Base-by-base conservation (phyloP, 805 yeast genomes). In the Saccharomyces eubayanus region DNA sequence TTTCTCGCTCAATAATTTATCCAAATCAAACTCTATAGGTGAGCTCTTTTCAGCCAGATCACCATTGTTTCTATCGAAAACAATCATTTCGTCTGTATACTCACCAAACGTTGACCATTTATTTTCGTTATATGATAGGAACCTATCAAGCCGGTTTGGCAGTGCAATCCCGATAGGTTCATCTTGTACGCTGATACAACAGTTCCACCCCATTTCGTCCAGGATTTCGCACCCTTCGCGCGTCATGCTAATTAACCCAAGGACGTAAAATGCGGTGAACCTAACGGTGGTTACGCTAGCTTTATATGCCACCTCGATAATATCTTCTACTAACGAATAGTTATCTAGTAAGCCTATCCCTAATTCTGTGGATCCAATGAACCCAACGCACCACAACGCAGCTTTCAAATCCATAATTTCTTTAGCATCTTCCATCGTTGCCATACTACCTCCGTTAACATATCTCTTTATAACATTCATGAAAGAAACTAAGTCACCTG, bases 371-470 rank as follows among this genome's bases (percentile, higher is more conserved):
- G 90, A 80, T 1, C 91, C 91, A 30, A 91, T 82, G 61, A 84
- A 83, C 0, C 97, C 97, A 31, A 89, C 75, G 1, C 95, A 84
- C 97, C 97, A 92, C 36, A 92, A 62, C 31, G 85, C 80, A 10
- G 91, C 87, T 63, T 88, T 89, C 28, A 92, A 67, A 57, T 76
- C 77, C 8, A 72, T 69, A 6, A 75, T 74, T 5, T 71, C 72
- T 21, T 71, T 75, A 3, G 51, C 53, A 6, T 59, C 56, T 43
- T 60, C 63, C 11, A 59, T 63, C 5, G 67, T 49, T 8, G 57
- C 57, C 20, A 62, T 57, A 6, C 51, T 53, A 11, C 30, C 14
- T 28, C 61, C 60, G 21, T 49, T 50, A 0, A 69, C 61, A 59
- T 72, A 73, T 24, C 57, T 60, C 31, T 73, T 64, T n/a, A 74